These are phyloP conservation scores for Neolentinus lepideus DNA, from an alignment of 1,284 basidiomycete species.

Conservation along the genomic window DNA sequence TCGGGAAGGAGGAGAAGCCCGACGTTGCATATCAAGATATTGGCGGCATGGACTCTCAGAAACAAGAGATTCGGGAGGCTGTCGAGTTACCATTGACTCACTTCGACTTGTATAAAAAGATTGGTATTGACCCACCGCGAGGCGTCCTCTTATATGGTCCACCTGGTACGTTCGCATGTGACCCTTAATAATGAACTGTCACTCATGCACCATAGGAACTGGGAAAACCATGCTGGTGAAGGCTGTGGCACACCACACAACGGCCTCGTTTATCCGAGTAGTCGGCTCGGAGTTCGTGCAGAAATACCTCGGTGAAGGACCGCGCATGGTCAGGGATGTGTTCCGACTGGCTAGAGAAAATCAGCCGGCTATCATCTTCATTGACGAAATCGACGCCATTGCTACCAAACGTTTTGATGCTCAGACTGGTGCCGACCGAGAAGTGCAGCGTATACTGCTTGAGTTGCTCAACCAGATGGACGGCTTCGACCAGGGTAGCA, in stretches of 20 bases:
- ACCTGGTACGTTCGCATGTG: conserved; percentile 50
- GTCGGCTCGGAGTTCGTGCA: conserved; percentile 99
- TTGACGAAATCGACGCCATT: conserved; percentile 99
- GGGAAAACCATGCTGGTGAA: conserved; percentile 99
- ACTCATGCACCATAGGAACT: conserved; percentile 59
- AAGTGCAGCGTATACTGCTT: conserved; percentile 98
- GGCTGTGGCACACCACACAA: conserved; percentile 96
- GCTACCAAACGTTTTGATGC: conserved; percentile 99
- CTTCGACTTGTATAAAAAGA: conserved; percentile 98
- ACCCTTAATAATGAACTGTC: background rate
- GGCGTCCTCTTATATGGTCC: conserved; percentile 93
- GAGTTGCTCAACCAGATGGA: conserved; percentile 99
- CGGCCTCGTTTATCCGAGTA: conserved; percentile 95
- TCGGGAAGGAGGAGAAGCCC: conserved; percentile 89
- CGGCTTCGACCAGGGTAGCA: conserved; percentile 98
- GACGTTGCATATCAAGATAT: conserved; percentile 89
- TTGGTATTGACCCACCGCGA: conserved; percentile 97
- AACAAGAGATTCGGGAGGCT: conserved; percentile 98
- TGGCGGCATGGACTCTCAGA: conserved; percentile 97
- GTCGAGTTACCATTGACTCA: conserved; percentile 98
- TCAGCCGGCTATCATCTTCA: conserved; percentile 97
- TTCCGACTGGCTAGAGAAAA: conserved; percentile 98
- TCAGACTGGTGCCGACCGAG: conserved; percentile 97
- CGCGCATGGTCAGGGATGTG: conserved; percentile 99
- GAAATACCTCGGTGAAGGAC: conserved; percentile 99